These are phyloP conservation scores for Jaminaea rosea DNA, from an alignment of 1,284 basidiomycete species.

Conservation along the genomic window DNA sequence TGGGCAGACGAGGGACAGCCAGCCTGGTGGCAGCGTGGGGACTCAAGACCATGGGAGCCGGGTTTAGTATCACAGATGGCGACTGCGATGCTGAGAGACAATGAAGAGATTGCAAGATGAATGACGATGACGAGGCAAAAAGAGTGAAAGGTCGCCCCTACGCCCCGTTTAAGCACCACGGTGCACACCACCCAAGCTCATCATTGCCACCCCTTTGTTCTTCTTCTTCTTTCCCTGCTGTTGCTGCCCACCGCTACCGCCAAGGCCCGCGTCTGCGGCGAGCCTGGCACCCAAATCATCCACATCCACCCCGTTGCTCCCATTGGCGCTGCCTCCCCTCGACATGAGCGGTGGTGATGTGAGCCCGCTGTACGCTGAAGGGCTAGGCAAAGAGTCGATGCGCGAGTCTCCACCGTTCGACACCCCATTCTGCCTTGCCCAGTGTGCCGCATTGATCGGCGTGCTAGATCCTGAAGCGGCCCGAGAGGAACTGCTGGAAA, in stretches of 20 bases:
- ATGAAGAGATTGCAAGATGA: no score
- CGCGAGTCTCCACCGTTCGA: conserved; percentile 1
- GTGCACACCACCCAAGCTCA: conserved; percentile 18
- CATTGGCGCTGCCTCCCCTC: no score
- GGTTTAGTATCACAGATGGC: no score
- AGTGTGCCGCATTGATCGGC: conserved; percentile 6
- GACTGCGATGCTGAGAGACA: no score
- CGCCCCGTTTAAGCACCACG: background rate
- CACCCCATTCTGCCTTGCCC: background rate
- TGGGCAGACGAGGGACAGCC: background rate
- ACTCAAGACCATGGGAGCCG: background rate
- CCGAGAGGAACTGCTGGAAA: conserved; percentile 7
- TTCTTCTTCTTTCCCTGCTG: conserved; percentile 23
- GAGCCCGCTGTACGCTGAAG: background rate
- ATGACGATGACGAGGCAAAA: no score
- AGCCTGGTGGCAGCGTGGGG: background rate
- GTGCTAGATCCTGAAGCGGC: background rate
- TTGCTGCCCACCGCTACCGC: background rate
- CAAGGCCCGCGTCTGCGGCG: conserved; percentile 7
- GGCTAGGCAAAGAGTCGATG: conserved; percentile 14
- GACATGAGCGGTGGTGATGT: no score
- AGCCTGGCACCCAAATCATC: conserved; percentile 8
- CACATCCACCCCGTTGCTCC: background rate
- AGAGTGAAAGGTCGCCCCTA: no score
- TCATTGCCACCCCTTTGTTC: conserved; percentile 22